Percentiles rank a stretch among this genome's conserved stretches.
Conservation (phyloP, 176 grass and related monocot genomes). For the Oryza punctata region DNA sequence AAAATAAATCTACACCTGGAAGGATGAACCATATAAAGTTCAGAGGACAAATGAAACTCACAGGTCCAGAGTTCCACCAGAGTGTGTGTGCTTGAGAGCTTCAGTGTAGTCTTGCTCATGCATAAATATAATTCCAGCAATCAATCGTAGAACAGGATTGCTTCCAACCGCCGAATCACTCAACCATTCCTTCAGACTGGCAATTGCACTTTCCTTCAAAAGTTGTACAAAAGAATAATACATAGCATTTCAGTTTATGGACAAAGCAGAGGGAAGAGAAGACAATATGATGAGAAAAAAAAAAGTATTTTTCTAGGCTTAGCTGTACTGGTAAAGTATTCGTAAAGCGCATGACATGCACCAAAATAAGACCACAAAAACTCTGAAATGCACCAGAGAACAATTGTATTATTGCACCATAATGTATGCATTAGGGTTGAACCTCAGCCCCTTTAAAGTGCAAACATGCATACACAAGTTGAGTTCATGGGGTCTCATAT, state of each 20-base stretch:
- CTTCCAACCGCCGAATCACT: constrained; percentile 70
- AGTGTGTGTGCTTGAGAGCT: constrained; percentile 72
- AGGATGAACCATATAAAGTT: constrained; percentile 16
- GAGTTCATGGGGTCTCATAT: neutral
- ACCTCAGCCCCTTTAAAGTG: neutral
- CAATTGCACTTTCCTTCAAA: constrained; percentile 66
- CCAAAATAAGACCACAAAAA: neutral
- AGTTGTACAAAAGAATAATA: constrained; percentile 28
- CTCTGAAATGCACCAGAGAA: neutral
- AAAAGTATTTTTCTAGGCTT: neutral
- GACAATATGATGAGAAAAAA: neutral
- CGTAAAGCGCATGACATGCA: neutral
- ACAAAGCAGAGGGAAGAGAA: neutral
- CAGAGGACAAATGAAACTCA: constrained; percentile 26
- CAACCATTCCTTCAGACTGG: constrained; percentile 65
- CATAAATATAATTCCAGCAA: constrained; percentile 74
- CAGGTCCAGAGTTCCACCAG: constrained; percentile 76
- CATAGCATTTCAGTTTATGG: constrained; percentile 24
- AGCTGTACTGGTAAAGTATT: neutral
- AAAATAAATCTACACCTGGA: constrained; percentile 23
- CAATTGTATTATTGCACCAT: neutral
- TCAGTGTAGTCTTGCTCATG: constrained; percentile 73
- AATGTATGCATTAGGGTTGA: neutral
- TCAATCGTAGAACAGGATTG: constrained; percentile 60
- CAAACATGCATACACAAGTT: neutral